Conservation (phyloP, 225 moss, liverwort and hornwort genomes). For the Ulota crispa region DNA sequence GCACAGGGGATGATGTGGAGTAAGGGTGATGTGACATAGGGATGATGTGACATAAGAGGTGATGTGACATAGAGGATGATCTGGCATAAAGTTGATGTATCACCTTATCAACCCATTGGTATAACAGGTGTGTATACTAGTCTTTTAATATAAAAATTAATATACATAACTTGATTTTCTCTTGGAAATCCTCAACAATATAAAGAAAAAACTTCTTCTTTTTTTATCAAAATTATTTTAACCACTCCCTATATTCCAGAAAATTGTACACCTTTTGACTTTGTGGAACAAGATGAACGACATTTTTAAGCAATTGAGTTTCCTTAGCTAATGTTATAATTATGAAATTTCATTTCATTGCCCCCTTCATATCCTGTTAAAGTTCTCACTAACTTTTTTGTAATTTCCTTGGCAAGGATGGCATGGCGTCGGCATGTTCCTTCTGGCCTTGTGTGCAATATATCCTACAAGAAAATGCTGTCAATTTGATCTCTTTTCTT, state of each 20-base stretch:
- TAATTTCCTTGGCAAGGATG: slow-evolving; percentile 47
- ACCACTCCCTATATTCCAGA: not conserved
- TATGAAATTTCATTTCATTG: not conserved
- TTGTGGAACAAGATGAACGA: not conserved
- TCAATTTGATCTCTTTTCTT: too few species aligned
- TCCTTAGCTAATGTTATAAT: not conserved
- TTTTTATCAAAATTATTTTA: not conserved
- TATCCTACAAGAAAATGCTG: too few species aligned
- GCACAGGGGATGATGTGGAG: too few species aligned
- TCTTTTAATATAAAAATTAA: too few species aligned
- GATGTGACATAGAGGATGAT: too few species aligned
- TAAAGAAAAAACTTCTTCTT: not conserved
- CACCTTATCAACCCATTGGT: too few species aligned
- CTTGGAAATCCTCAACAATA: not conserved
- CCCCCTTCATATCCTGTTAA: not conserved
- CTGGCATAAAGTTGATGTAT: too few species aligned
- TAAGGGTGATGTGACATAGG: too few species aligned
- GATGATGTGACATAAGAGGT: too few species aligned
- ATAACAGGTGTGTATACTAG: too few species aligned
- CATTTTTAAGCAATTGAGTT: not conserved
- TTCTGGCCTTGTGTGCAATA: slow-evolving; percentile 51
- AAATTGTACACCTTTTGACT: not conserved
- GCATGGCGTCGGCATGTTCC: slow-evolving; percentile 62
- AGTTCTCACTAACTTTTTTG: slow-evolving; percentile 8
- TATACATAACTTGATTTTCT: not conserved